phyloP scores from a whole-genome alignment of 1,284 basidiomycete species.

The Wolfiporia cocos region DNA sequence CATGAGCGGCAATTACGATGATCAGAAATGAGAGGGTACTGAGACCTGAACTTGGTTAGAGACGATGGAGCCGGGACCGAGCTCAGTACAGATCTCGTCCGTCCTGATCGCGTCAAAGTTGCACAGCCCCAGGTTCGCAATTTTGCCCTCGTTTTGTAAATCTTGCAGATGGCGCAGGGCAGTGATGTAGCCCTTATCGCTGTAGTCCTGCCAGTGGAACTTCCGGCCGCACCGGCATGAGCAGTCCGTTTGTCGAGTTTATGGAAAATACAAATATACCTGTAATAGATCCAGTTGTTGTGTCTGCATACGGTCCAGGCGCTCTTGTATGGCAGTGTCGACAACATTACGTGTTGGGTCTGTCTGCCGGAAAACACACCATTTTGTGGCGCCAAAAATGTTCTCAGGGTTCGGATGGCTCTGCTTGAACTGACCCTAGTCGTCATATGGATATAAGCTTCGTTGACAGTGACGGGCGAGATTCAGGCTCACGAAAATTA shows the following conservation, averaged over 20 bases:
- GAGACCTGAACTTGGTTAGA: conserved; percentile 79
- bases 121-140: conserved; percentile 66
- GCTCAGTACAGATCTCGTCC: conserved; percentile 72
- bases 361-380: conserved; percentile 67
- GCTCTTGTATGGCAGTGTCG: conserved; percentile 61
- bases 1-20: too few relatives aligned
- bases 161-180: conserved; percentile 56
- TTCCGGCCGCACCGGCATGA: too few relatives aligned
- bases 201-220: conserved; percentile 83
- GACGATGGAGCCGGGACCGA: conserved; percentile 63
- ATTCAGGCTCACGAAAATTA: conserved; percentile 55
- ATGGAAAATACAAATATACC: too few relatives aligned
- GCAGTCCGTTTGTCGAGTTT: too few relatives aligned
- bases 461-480: conserved; percentile 6
- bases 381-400: conserved; percentile 72
- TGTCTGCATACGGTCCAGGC: conserved; percentile 47
- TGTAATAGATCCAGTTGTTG: conserved; percentile 65
- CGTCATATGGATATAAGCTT: too few relatives aligned
- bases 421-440: conserved; percentile 61
- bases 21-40: too few relatives aligned
- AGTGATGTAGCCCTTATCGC: conserved; percentile 59
- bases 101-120: conserved; percentile 74
- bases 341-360: conserved; percentile 51
- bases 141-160: conserved; percentile 55
- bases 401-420: conserved; percentile 34